A percentile compares a stretch with the other conserved stretches of the same genome.
These are phyloP conservation scores for Epichloe sibirici DNA, from an alignment of 2,329 filamentous ascomycete species.

Conservation along the genomic window DNA sequence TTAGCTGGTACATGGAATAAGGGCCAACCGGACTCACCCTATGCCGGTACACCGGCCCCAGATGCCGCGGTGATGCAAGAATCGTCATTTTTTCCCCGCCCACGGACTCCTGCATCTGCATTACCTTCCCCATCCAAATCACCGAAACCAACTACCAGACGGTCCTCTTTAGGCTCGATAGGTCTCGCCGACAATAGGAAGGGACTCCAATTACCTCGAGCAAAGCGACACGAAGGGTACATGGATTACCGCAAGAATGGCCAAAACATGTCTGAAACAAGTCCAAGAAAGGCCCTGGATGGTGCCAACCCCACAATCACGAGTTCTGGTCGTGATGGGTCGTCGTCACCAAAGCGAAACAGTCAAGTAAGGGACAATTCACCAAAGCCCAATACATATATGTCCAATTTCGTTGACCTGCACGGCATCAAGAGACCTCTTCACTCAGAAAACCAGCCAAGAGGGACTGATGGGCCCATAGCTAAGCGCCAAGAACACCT, in stretches of 20 bases:
- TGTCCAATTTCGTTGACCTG: not conserved
- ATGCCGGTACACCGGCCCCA: conserved; percentile 15
- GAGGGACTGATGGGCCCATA: conserved; percentile 3
- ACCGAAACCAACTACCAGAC: not conserved
- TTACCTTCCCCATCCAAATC: not conserved
- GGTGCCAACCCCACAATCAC: not conserved
- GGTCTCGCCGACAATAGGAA: not conserved
- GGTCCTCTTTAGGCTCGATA: not conserved
- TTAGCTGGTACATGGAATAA: conserved; percentile 49
- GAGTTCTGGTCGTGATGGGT: conserved; percentile 9
- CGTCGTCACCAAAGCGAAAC: conserved; percentile 10
- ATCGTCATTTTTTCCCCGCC: conserved; percentile 4
- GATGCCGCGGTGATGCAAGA: conserved; percentile 11
- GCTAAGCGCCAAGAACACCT: conserved; percentile 10
- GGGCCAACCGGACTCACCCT: conserved; percentile 48
- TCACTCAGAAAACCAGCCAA: not conserved
- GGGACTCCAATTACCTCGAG: not conserved
- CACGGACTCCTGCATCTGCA: conserved; percentile 1
- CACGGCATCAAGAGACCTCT: conserved; percentile 24
- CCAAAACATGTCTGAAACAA: not conserved
- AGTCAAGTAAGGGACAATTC: not conserved
- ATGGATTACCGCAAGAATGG: not conserved
- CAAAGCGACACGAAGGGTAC: not conserved
- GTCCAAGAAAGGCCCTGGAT: not conserved
- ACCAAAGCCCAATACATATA: not conserved